Percentiles rank a stretch among this genome's conserved stretches.
Evolutionary conservation across 495 filamentous ascomycete species (phyloP).

Genomic region (Annulohypoxylon nitens): DNA sequence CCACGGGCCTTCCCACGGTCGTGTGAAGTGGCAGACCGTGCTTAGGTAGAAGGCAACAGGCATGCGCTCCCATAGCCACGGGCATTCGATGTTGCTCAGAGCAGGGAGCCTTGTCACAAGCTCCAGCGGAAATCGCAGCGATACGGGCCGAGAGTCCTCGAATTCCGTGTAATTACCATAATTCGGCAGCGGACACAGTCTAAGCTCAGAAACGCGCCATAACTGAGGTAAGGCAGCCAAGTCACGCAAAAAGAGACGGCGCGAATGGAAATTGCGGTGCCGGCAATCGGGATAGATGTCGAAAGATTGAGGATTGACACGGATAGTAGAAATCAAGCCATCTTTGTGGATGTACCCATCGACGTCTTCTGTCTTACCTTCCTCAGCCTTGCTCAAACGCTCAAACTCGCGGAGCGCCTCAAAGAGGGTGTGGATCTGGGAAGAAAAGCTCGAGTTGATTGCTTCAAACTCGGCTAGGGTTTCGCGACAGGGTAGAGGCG

Average conservation of each 20-base stretch:
- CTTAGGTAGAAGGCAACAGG: neutral
- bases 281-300: slow-evolving; percentile 37
- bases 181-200: slow-evolving; percentile 30
- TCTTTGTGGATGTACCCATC: slow-evolving; percentile 22
- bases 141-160: slow-evolving; percentile 37
- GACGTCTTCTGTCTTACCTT: slow-evolving; percentile 17
- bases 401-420: slow-evolving; percentile 41
- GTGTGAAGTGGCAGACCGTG: slow-evolving; percentile 39
- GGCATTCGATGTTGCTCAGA: too few relatives aligned
- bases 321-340: slow-evolving; percentile 22
- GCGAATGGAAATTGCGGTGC: slow-evolving; percentile 45
- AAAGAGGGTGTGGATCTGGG: slow-evolving; percentile 50
- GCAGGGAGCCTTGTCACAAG: too few relatives aligned
- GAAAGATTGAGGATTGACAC: slow-evolving; percentile 40
- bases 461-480: slow-evolving; percentile 41
- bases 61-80: too few relatives aligned
- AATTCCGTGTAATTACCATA: slow-evolving; percentile 19
- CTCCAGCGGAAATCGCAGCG: slow-evolving; percentile 21
- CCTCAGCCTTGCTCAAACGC: slow-evolving; percentile 23
- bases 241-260: slow-evolving; percentile 42
- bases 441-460: slow-evolving; percentile 48
- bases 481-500: slow-evolving; percentile 46
- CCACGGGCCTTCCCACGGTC: slow-evolving; percentile 47
- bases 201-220: slow-evolving; percentile 35
- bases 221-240: slow-evolving; percentile 35